Evolutionary conservation across 305 asterid species (phyloP), one percentile per base, ranked within the genome.

Genomic region (Stenogyne calaminthoides): DNA sequence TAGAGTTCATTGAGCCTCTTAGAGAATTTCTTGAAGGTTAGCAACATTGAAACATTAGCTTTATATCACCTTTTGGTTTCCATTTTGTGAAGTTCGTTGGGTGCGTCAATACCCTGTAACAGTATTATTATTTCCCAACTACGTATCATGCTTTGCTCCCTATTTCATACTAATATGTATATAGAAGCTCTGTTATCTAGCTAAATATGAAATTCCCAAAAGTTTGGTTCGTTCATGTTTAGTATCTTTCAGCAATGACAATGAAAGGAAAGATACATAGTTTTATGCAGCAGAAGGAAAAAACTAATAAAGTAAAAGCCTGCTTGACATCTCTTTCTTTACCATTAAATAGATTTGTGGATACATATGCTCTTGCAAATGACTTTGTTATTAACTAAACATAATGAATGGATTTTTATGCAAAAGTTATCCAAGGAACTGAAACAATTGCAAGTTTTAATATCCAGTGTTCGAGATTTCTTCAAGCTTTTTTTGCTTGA

Each of bases 1-100:
- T 84, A 0, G 99, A 90, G 76, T 89, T 91, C 76, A 78, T 86
- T 54, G 87, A 57, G 51, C 96, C 96, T 80, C 97, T 94, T 70
- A 86, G 91, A 85, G 81, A 83, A 70, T 84, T 92, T 63, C 98
- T 94, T 67, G 88, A 90, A 89, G 96, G 99, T 92, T 61, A 52
- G 80, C 78, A 6, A 27, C 46, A 52, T 3, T 14, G 70, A 56
- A 65, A 39, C 58, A 58, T 57, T 34, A 44, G 67, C 39, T 27
- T 42, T 73, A 32, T 52, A 40, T 67, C 51, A 46, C 54, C 29
- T 29, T 27, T 44, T 15, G 0, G 7, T 20, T 44, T 18, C 60
- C 16, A 22, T 52, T 5, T 63, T 36, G 34, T 77, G 46, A 39
- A 70, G 27, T 73, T 40, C 32, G 2, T 64, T 47, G 51, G 16